phyloP scores from a whole-genome alignment of 169 alveolate species.

The Theileria equi region DNA sequence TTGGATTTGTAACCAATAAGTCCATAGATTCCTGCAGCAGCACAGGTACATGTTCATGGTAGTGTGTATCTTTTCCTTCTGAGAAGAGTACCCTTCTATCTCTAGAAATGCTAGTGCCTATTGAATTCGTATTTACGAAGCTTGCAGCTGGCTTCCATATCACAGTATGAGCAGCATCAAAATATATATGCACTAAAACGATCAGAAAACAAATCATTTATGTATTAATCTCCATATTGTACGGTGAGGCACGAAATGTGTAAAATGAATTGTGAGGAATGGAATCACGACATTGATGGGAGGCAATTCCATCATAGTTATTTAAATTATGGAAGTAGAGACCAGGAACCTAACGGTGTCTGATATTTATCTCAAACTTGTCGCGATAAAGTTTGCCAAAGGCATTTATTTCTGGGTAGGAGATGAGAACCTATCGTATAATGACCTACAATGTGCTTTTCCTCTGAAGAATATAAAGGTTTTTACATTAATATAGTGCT shows the following conservation, averaged over 20 bases:
- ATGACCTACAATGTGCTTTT: constrained; percentile 57
- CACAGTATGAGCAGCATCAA: too few species aligned
- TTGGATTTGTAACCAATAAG: constrained; percentile 47
- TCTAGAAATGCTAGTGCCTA: neutral
- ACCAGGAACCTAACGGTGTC: constrained; percentile 29
- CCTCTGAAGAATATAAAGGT: constrained; percentile 45
- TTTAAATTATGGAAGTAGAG: constrained; percentile 36
- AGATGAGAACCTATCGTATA: constrained; percentile 27
- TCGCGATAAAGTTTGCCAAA: constrained; percentile 22
- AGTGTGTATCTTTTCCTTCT: neutral
- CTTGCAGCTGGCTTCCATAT: too few species aligned
- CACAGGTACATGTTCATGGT: constrained; percentile 54
- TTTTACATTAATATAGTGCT: neutral
- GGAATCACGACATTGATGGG: neutral
- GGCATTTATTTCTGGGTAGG: constrained; percentile 60
- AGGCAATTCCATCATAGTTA: constrained; percentile 1
- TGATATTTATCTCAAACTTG: constrained; percentile 15
- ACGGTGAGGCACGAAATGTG: neutral
- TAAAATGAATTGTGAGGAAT: neutral
- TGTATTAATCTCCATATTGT: neutral
- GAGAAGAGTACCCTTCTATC: neutral
- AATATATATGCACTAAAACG: too few species aligned
- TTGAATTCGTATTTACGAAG: too few species aligned
- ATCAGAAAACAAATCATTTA: neutral
- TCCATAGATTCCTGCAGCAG: constrained; percentile 50